phyloP scores from a whole-genome alignment of 164 flowering plant genomes.

The Macadamia tetraphylla region DNA sequence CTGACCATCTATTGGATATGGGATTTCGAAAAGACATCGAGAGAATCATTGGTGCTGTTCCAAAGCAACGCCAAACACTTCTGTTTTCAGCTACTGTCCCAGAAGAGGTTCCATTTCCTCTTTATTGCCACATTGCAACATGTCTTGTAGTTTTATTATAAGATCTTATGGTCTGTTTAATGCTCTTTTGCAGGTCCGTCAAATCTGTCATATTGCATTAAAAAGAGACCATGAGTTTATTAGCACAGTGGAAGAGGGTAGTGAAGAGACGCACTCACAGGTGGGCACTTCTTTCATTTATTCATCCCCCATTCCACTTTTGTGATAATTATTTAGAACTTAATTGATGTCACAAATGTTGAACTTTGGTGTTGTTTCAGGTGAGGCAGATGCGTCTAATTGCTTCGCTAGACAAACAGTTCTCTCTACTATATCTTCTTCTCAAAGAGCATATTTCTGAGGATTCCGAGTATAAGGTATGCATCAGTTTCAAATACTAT shows the following conservation, averaged over 20 bases:
- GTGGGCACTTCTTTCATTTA: constrained; percentile 22
- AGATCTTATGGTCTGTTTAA: constrained; percentile 9
- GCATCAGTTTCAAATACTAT: not conserved
- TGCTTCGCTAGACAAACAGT: constrained; percentile 81
- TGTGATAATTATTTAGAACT: not conserved
- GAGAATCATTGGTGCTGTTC: constrained; percentile 80
- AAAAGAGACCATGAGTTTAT: constrained; percentile 89
- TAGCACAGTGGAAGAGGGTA: constrained; percentile 85
- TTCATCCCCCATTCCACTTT: not conserved
- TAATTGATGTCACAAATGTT: not conserved
- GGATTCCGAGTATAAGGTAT: constrained; percentile 89
- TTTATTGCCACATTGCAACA: not conserved
- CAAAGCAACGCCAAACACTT: constrained; percentile 77
- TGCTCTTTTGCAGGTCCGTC: constrained; percentile 62
- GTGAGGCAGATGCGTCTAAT: constrained; percentile 76
- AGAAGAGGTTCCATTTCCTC: constrained; percentile 52
- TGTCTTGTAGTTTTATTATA: constrained; percentile 1
- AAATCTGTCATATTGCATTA: constrained; percentile 85
- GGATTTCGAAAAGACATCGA: constrained; percentile 95
- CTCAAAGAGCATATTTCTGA: constrained; percentile 84
- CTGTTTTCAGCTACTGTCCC: constrained; percentile 98
- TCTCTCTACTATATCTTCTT: constrained; percentile 53
- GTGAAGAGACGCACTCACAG: constrained; percentile 91
- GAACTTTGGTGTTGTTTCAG: constrained; percentile 36
- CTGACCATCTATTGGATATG: constrained; percentile 87